These are phyloP conservation scores for Agaricales sp. DNA, from an alignment of 1,284 basidiomycete genomes.

Conservation along the genomic window DNA sequence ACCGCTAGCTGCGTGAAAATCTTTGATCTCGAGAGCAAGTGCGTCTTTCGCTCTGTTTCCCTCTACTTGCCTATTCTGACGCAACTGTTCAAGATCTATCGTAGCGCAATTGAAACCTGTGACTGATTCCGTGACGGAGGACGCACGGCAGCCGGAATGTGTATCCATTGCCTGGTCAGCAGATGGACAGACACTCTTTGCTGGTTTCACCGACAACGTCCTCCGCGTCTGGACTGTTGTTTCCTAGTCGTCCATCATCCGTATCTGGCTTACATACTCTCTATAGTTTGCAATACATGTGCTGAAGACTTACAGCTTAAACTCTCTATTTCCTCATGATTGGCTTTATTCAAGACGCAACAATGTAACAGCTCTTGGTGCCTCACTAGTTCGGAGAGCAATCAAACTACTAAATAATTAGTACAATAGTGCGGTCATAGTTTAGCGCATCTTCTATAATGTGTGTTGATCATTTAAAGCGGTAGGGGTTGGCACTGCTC, in stretches of 20 bases:
- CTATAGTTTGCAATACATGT: background rate
- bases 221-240: conserved; percentile 87
- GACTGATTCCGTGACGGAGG: conserved; percentile 71
- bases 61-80: background rate
- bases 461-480: too few relatives aligned
- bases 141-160: conserved; percentile 86
- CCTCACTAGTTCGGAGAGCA: too few relatives aligned
- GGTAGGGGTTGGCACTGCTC: too few relatives aligned
- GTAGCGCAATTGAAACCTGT: conserved; percentile 98
- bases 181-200: conserved; percentile 95
- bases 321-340: too few relatives aligned
- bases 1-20: conserved; percentile 98
- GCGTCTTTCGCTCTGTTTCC: conserved; percentile 22
- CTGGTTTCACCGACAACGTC: conserved; percentile 88
- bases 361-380: too few relatives aligned
- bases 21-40: conserved; percentile 98
- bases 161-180: conserved; percentile 98
- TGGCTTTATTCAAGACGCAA: too few relatives aligned
- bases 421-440: too few relatives aligned
- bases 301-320: background rate
- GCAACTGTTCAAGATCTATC: conserved; percentile 63
- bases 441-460: too few relatives aligned
- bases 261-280: background rate
- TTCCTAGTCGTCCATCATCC: background rate
- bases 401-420: too few relatives aligned